Evolutionary conservation across 1,284 basidiomycete species (phyloP).

Genomic region (Phlebopus sp.): DNA sequence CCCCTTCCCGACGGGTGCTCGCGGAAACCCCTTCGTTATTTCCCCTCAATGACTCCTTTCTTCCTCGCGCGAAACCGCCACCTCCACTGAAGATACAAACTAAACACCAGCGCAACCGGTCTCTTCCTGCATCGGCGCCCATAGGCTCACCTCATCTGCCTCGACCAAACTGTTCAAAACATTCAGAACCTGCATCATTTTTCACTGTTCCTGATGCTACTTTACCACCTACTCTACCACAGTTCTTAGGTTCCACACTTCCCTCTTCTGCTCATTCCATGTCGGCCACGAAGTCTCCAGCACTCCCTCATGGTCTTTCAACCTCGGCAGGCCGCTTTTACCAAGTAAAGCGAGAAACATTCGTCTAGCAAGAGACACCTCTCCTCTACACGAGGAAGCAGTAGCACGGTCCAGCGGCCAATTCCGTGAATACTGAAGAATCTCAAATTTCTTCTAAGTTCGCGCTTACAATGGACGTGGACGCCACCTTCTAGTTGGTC

Average conservation of each 20-base stretch:
- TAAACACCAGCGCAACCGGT: constrained; percentile 11
- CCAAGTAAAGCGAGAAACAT: not conserved
- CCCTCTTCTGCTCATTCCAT: not conserved
- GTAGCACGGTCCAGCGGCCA: not conserved
- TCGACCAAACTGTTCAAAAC: not conserved
- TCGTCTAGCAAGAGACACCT: not conserved
- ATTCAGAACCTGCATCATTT: not conserved
- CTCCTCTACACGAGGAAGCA: not conserved
- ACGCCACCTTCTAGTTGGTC: constrained; percentile 21
- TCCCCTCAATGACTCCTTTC: constrained; percentile 16
- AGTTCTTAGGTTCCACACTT: too few species aligned
- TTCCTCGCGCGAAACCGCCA: constrained; percentile 23
- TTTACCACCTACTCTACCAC: too few species aligned
- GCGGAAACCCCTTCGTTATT: constrained; percentile 7
- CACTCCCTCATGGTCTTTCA: not conserved
- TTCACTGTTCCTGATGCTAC: not conserved
- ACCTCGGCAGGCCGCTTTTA: not conserved
- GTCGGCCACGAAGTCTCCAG: not conserved
- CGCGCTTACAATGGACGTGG: constrained; percentile 15
- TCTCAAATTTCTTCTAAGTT: not conserved
- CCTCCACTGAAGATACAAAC: constrained; percentile 11
- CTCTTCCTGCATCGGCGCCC: not conserved
- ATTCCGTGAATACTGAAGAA: constrained; percentile 7
- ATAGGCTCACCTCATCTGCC: not conserved
- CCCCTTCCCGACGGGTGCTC: not conserved